phyloP scores from a whole-genome alignment of 768 basidiomycete genomes.

The Trametes gibbosa region DNA sequence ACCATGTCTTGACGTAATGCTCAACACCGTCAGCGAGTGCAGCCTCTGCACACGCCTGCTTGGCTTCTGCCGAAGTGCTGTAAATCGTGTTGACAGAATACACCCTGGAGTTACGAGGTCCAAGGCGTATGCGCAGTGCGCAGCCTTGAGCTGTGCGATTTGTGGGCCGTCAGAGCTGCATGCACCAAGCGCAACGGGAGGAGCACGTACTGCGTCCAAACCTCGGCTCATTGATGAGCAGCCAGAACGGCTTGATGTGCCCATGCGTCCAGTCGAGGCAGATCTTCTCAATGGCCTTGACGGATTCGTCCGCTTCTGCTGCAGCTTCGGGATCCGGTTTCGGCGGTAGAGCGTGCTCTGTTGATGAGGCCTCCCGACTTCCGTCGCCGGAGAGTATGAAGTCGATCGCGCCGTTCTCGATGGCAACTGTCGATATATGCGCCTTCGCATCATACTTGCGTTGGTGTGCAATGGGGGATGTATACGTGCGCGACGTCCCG shows the following conservation, averaged over 20 bases:
- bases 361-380: slow-evolving; percentile 32
- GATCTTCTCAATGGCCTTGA: slow-evolving; percentile 49
- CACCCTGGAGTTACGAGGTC: slow-evolving; percentile 46
- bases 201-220: slow-evolving; percentile 40
- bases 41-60: slow-evolving; percentile 48
- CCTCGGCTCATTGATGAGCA: slow-evolving; percentile 46
- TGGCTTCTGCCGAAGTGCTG: slow-evolving; percentile 43
- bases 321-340: background rate
- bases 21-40: slow-evolving; percentile 55
- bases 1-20: slow-evolving; percentile 49
- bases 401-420: slow-evolving; percentile 58
- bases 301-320: slow-evolving; percentile 9
- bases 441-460: slow-evolving; percentile 53
- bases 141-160: slow-evolving; percentile 42
- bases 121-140: slow-evolving; percentile 53
- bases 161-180: slow-evolving; percentile 17
- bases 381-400: slow-evolving; percentile 51
- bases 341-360: slow-evolving; percentile 3
- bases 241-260: slow-evolving; percentile 52
- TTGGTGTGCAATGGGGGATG: slow-evolving; percentile 42
- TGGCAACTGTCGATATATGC: slow-evolving; percentile 50
- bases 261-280: slow-evolving; percentile 55
- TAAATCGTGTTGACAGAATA: slow-evolving; percentile 50
- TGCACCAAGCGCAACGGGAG: background rate
- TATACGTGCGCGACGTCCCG: slow-evolving; percentile 50